These are phyloP conservation scores for Akanthomyces uredinophilus DNA, from an alignment of 2,329 filamentous ascomycete species.

Conservation along the genomic window DNA sequence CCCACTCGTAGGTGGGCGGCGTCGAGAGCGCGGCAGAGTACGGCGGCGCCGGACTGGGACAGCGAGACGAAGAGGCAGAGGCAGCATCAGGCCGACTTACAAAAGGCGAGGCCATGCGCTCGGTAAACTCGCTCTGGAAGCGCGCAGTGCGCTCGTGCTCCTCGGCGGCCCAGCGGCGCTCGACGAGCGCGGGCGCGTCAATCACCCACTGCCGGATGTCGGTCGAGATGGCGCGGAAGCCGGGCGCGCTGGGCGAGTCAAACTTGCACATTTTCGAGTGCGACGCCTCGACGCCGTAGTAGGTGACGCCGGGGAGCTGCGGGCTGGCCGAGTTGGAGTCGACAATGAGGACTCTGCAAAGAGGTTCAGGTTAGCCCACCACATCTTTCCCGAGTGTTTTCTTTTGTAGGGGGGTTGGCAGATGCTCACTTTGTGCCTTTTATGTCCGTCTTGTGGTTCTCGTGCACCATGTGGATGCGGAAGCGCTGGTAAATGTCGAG, in stretches of 20 bases:
- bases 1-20: conserved; percentile 1
- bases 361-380: no score
- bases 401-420: neutral
- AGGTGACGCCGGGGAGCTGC: conserved; percentile 62
- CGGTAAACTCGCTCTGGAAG: conserved; percentile 40
- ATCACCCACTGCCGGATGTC: conserved; percentile 47
- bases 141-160: conserved; percentile 45
- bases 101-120: conserved; percentile 34
- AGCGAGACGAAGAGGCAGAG: neutral
- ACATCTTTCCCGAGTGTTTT: no score
- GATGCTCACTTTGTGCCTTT: conserved; percentile 49
- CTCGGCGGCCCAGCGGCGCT: conserved; percentile 56
- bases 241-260: conserved; percentile 56
- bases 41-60: neutral
- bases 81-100: neutral
- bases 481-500: conserved; percentile 66
- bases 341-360: conserved; percentile 53
- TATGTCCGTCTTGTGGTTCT: conserved; percentile 66
- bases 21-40: neutral
- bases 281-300: conserved; percentile 70
- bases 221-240: conserved; percentile 51
- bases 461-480: conserved; percentile 71
- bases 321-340: conserved; percentile 66
- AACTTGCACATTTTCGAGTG: conserved; percentile 72
- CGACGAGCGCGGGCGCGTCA: conserved; percentile 50